Conservation (phyloP, 2,329 filamentous ascomycete species). For the Lizonia empirigonia region DNA sequence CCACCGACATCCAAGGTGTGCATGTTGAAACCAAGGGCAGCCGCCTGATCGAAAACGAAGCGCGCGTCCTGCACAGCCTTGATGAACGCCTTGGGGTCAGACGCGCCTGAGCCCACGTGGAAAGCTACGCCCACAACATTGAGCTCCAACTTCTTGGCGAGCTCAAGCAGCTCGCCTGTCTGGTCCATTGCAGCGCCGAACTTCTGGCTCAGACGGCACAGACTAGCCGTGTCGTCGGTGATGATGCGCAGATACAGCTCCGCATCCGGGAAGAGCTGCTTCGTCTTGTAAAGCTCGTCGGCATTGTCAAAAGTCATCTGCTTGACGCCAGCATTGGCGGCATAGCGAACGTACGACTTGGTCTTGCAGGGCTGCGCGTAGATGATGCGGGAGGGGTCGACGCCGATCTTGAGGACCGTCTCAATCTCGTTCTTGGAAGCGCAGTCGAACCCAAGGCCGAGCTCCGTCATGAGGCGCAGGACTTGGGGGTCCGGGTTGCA, state of each 20-base stretch:
- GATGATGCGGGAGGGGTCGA: conserved; percentile 90
- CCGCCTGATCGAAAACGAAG: conserved; percentile 84
- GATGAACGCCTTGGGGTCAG: conserved; percentile 87
- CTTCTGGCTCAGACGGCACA: conserved; percentile 96
- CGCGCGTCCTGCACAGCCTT: conserved; percentile 91
- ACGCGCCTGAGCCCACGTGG: conserved; percentile 95
- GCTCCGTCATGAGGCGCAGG: conserved; percentile 80
- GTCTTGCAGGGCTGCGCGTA: conserved; percentile 99
- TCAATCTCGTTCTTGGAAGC: conserved; percentile 98
- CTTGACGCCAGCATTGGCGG: conserved; percentile 81
- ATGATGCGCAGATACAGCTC: conserved; percentile 93
- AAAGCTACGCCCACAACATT: conserved; percentile 97
- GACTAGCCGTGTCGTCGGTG: conserved; percentile 92
- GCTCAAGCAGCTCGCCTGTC: conserved; percentile 74
- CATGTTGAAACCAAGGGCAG: conserved; percentile 75
- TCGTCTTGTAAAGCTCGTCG: conserved; percentile 98
- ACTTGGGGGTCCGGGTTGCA: conserved; percentile 95
- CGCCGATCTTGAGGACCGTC: conserved; percentile 79
- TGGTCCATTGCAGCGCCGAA: conserved; percentile 90
- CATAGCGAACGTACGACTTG: conserved; percentile 94
- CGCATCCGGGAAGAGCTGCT: conserved; percentile 84
- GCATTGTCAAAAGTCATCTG: conserved; percentile 99
- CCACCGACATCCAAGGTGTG: conserved; percentile 93
- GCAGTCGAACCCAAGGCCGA: conserved; percentile 97
- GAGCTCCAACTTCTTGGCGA: conserved; percentile 81